A percentile compares a stretch with the other conserved stretches of the same genome.
Evolutionary conservation across 2,329 filamentous ascomycete species (phyloP).

Genomic region (Setomelanomma holmii): DNA sequence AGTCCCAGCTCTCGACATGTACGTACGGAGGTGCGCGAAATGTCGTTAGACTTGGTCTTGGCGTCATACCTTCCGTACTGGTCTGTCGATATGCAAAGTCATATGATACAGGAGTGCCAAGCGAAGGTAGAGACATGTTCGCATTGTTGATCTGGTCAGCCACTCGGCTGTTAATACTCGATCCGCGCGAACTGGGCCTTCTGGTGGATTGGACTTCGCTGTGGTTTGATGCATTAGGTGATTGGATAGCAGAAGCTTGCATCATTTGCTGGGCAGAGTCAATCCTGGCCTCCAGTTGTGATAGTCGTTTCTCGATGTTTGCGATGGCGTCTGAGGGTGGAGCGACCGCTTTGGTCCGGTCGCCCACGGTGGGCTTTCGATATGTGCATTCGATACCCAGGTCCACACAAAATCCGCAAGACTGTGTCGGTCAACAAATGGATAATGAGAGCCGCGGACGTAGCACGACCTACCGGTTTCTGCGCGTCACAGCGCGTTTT

Average conservation of each 20-base stretch:
- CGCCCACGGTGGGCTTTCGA: conserved; percentile 30
- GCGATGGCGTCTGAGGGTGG: conserved; percentile 25
- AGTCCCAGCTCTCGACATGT: conserved; percentile 37
- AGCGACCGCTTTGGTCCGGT: conserved; percentile 22
- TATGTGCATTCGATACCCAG: conserved; percentile 38
- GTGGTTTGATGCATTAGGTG: conserved; percentile 21
- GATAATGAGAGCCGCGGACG: conserved; percentile 5
- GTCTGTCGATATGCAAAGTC: conserved; percentile 38
- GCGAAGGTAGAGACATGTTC: conserved; percentile 15
- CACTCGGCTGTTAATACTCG: conserved; percentile 22
- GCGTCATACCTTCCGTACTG: conserved; percentile 29
- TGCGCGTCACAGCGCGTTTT: conserved; percentile 38
- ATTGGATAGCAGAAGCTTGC: conserved; percentile 20
- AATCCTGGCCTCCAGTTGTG: conserved; percentile 29
- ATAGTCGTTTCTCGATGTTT: conserved; percentile 31
- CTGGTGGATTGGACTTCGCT: conserved; percentile 17
- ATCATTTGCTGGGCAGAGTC: conserved; percentile 26
- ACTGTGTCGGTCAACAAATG: conserved; percentile 7
- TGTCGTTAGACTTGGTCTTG: conserved; percentile 30
- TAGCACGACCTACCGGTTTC: conserved; percentile 18
- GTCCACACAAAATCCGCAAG: conserved; percentile 37
- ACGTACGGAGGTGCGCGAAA: conserved; percentile 32
- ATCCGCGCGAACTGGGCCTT: conserved; percentile 17
- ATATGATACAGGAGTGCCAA: conserved; percentile 21
- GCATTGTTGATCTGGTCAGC: conserved; percentile 19